Evolutionary conservation across 352 stramenopile genomes (phyloP), one percentile per base, ranked within the genome.

Genomic region (Pythium volutum): DNA sequence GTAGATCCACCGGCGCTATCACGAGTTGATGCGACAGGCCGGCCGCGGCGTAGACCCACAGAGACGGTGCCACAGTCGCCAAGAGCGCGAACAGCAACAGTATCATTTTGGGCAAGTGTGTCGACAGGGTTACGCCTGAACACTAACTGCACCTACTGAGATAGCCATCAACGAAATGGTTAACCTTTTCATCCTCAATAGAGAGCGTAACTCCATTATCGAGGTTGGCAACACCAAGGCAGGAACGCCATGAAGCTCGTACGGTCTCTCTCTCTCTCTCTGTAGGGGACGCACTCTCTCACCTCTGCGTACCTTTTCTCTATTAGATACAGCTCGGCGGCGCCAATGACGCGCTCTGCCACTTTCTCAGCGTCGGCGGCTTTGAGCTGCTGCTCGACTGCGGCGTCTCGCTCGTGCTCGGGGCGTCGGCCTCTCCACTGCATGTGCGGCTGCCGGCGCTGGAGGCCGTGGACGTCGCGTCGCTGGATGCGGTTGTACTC

Each of bases 361-460:
- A 91, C 51, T 95, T 95, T 66, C 55, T 93, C 43, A 87, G 78
- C 59, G 73, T 93, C 25, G 82, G 78, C 53, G 86, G 86, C 49
- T 90, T 79, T 50, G 81, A 95, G 55, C 63, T 95, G 48, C 73
- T 95, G 54, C 71, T 95, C 47, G 86, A 95, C 71, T 93, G 81
- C 54, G 83, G 81, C 42, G 59, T 69, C 26, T 51, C 66, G 16
- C 38, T 92, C 27, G 69, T 46, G 26, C 41, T 45, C 18, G 46
- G 20, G 47, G 29, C 51, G 14, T 51, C 34, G 33, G 25, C 36
- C 62, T 22, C 51, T 63, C 51, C 68, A 43, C 26, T 69, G 34
- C 59, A 65, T 42, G 53, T 75, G 26, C 33, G 55, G 6, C 57
- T 73, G 22, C 71, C 71, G 25, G 66, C 66, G n/a, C 41, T 79